A percentile compares a stretch with the other conserved stretches of the same genome.
Conservation (phyloP, 2,329 filamentous ascomycete species). For the Nothophoma quercina region DNA sequence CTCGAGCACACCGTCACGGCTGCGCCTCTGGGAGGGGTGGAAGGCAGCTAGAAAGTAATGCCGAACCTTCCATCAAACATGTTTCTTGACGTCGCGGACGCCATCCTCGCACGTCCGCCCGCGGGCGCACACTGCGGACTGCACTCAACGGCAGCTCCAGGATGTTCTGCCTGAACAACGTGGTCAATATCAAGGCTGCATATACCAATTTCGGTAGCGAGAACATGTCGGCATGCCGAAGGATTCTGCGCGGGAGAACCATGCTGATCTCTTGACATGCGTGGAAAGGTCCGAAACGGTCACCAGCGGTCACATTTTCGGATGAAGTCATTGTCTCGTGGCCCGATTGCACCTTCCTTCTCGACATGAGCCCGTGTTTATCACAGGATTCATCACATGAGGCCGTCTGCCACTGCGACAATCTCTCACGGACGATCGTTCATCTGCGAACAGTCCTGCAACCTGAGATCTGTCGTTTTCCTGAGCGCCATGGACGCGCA, state of each 20-base stretch:
- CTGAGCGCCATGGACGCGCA: conserved; percentile 14
- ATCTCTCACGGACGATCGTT: conserved; percentile 16
- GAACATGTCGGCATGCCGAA: conserved; percentile 24
- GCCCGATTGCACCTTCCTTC: conserved; percentile 22
- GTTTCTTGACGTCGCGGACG: conserved; percentile 6
- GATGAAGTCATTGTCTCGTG: conserved; percentile 34
- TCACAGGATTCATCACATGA: conserved; percentile 20
- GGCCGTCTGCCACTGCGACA: conserved; percentile 10
- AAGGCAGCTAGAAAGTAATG: conserved; percentile 17
- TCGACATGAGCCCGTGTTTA: conserved; percentile 16
- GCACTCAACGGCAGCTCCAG: background rate
- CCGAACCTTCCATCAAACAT: conserved; percentile 10
- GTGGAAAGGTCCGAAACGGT: conserved; percentile 25
- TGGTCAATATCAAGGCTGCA: conserved; percentile 25
- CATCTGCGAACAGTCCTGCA: conserved; percentile 15
- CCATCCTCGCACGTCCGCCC: conserved; percentile 3
- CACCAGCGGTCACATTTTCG: conserved; percentile 14
- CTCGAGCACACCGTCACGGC: conserved; percentile 13
- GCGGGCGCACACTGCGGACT: conserved; percentile 3
- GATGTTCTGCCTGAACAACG: conserved; percentile 19
- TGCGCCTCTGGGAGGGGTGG: conserved; percentile 19
- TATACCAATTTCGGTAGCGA: conserved; percentile 38
- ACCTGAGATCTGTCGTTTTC: conserved; percentile 15
- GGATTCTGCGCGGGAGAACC: conserved; percentile 25
- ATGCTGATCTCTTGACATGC: conserved; percentile 32